phyloP scores from a whole-genome alignment of 352 stramenopile species.

The Phytopythium chamaehyphon region DNA sequence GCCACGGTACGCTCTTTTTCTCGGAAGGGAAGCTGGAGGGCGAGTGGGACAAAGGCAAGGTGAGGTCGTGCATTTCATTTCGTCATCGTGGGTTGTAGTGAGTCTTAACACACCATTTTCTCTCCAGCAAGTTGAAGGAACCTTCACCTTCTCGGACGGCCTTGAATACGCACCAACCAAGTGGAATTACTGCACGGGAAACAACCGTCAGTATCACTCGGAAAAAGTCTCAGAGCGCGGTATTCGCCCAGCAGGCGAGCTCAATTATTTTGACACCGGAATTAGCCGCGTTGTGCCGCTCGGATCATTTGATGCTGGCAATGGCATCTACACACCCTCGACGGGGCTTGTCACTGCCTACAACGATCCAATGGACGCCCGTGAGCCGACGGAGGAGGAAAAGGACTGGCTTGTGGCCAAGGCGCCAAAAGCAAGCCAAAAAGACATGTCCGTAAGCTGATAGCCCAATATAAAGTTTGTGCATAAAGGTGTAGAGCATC shows the following conservation, averaged over 20 bases:
- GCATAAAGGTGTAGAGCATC: slow-evolving; percentile 8
- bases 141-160: slow-evolving; percentile 75
- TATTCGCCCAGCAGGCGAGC: slow-evolving; percentile 48
- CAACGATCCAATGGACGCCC: slow-evolving; percentile 46
- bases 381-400: slow-evolving; percentile 46
- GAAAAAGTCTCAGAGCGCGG: slow-evolving; percentile 52
- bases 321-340: slow-evolving; percentile 69
- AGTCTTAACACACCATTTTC: too few species aligned
- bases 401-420: slow-evolving; percentile 52
- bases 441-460: slow-evolving; percentile 66
- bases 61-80: slow-evolving; percentile 10
- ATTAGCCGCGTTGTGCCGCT: slow-evolving; percentile 60
- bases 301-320: slow-evolving; percentile 70
- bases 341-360: slow-evolving; percentile 47
- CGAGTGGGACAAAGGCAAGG: slow-evolving; percentile 64
- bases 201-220: slow-evolving; percentile 66
- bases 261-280: slow-evolving; percentile 72
- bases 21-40: slow-evolving; percentile 62
- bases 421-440: slow-evolving; percentile 65
- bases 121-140: slow-evolving; percentile 62
- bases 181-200: slow-evolving; percentile 63
- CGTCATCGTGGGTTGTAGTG: not conserved
- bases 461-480: not conserved
- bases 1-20: slow-evolving; percentile 68
- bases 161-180: slow-evolving; percentile 54